Evolutionary conservation across 2,329 filamentous ascomycete species (phyloP).

Genomic region (Colletotrichum sublineola): DNA sequence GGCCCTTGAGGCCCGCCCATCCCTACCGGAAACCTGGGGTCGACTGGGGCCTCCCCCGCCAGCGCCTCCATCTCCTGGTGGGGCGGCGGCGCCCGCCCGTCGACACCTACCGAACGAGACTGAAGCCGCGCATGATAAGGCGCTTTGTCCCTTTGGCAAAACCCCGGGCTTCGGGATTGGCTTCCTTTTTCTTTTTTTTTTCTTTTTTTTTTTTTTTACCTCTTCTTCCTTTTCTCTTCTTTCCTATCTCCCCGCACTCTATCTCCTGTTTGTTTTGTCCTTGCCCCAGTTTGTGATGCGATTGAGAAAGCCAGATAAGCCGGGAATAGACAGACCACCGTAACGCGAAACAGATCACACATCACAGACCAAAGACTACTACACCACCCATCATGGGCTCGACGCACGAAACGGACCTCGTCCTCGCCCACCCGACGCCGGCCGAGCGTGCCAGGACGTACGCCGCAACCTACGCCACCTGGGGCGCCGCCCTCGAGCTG

Average conservation of each 20-base stretch:
- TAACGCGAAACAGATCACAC: neutral
- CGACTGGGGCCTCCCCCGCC: conserved; percentile 38
- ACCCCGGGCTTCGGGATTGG: neutral
- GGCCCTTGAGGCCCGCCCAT: conserved; percentile 5
- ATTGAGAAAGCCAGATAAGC: neutral
- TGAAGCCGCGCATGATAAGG: conserved; percentile 29
- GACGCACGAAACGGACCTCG: conserved; percentile 45
- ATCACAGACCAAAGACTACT: too few species aligned
- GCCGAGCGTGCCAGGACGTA: conserved; percentile 68
- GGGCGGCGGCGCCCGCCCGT: conserved; percentile 15
- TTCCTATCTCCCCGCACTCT: too few species aligned
- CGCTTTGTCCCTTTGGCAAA: conserved; percentile 20
- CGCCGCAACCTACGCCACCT: conserved; percentile 67
- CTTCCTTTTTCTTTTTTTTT: neutral
- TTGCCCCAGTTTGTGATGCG: conserved; percentile 1
- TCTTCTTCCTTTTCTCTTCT: neutral
- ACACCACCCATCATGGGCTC: conserved; percentile 28
- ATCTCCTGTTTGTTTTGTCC: neutral
- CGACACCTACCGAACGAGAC: neutral
- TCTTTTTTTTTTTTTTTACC: neutral
- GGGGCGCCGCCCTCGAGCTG: conserved; percentile 69
- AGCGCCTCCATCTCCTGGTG: conserved; percentile 28
- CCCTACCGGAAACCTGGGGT: conserved; percentile 5
- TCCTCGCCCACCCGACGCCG: conserved; percentile 68
- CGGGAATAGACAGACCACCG: neutral